A percentile compares a stretch with the other conserved stretches of the same genome.
These are phyloP conservation scores for Globisporangium parvum DNA, from an alignment of 352 stramenopile species.

Conservation along the genomic window DNA sequence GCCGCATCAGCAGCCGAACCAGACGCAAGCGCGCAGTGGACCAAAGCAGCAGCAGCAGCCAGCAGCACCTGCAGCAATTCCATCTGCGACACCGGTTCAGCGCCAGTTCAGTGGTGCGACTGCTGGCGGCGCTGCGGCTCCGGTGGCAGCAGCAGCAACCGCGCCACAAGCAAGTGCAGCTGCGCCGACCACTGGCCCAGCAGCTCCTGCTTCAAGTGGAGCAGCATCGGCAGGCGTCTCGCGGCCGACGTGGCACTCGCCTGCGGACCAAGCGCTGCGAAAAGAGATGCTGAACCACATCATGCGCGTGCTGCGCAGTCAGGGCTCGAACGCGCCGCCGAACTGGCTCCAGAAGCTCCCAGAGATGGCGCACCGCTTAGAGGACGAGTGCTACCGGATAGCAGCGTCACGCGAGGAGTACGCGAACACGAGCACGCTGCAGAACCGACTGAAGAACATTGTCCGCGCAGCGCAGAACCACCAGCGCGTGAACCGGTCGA, in stretches of 20 bases:
- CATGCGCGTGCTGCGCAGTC: constrained; percentile 93
- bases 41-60: constrained; percentile 17
- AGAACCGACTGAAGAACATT: constrained; percentile 93
- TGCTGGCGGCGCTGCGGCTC: neutral
- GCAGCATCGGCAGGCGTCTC: neutral
- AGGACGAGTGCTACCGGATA: constrained; percentile 95
- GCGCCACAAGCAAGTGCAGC: too few relatives aligned
- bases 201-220: neutral
- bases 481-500: constrained; percentile 34
- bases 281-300: constrained; percentile 89
- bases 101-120: constrained; percentile 9
- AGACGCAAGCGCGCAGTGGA: neutral
- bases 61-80: constrained; percentile 4
- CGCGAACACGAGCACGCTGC: constrained; percentile 92
- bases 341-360: constrained; percentile 97
- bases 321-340: constrained; percentile 92
- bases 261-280: constrained; percentile 61
- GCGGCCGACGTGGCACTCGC: constrained; percentile 62
- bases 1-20: constrained; percentile 21
- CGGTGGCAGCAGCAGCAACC: neutral
- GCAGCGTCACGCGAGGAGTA: constrained; percentile 91
- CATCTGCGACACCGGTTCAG: constrained; percentile 6
- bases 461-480: constrained; percentile 77
- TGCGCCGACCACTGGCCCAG: neutral
- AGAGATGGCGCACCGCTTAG: constrained; percentile 96